Conservation (phyloP, 1,139 yeast species). For the Debaryomyces sp. region DNA sequence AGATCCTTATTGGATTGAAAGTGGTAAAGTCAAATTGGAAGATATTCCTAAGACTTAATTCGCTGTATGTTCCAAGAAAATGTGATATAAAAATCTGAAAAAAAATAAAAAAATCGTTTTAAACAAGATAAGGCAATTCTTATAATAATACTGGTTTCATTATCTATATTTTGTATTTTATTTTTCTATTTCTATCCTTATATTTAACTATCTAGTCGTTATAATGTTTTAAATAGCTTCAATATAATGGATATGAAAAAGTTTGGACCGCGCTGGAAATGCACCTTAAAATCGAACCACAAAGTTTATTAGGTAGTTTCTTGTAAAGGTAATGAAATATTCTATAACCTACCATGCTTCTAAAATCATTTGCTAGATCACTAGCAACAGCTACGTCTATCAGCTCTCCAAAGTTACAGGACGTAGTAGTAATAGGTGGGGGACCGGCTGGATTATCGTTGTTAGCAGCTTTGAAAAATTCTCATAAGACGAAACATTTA, state of each 20-base stretch:
- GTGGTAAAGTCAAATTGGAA: conserved; percentile 66
- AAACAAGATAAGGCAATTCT: background rate
- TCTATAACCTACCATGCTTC: background rate
- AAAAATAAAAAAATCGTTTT: background rate
- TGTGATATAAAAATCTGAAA: background rate
- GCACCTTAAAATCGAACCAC: background rate
- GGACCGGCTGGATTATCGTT: conserved; percentile 97
- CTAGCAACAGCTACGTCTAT: conserved; percentile 12
- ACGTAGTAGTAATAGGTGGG: conserved; percentile 90
- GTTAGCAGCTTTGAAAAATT: conserved; percentile 73
- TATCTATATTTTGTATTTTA: background rate
- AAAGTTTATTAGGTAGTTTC: background rate
- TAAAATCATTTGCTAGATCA: conserved; percentile 8
- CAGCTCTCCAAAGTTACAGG: conserved; percentile 39
- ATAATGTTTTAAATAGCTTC: background rate
- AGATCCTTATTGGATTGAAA: conserved; percentile 79
- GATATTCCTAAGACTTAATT: conserved; percentile 52
- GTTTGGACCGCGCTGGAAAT: background rate
- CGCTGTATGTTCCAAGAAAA: background rate
- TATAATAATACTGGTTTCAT: background rate
- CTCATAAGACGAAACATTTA: conserved; percentile 61
- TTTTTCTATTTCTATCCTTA: background rate
- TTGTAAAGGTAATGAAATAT: background rate
- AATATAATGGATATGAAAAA: background rate
- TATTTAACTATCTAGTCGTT: background rate